Evolutionary conservation across 2,329 filamentous ascomycete species (phyloP).

Genomic region (Aspergillus sp.): DNA sequence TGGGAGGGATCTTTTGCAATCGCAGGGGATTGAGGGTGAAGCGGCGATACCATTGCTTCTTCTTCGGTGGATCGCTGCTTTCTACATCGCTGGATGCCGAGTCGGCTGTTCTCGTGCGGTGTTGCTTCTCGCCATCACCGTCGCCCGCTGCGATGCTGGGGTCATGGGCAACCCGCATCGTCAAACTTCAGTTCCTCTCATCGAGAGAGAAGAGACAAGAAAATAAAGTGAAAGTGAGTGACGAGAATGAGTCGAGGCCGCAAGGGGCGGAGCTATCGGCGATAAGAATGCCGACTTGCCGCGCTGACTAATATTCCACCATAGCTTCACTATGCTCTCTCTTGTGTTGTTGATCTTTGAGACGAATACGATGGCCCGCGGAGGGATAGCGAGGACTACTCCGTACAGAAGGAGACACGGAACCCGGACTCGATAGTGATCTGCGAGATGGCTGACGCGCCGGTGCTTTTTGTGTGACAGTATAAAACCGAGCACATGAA

Average conservation of each 20-base stretch:
- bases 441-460: too few species aligned
- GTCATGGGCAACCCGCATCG: neutral
- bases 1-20: slow-evolving; percentile 52
- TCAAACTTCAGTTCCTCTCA: neutral
- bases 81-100: neutral
- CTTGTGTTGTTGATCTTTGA: too few species aligned
- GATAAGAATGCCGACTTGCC: slow-evolving; percentile 1
- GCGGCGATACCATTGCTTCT: slow-evolving; percentile 2
- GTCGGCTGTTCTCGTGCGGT: neutral
- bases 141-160: neutral
- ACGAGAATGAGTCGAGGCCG: neutral
- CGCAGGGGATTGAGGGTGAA: slow-evolving; percentile 43
- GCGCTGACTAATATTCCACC: neutral
- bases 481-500: too few species aligned
- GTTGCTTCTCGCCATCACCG: neutral
- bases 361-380: too few species aligned
- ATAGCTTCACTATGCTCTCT: too few species aligned
- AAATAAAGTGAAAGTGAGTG: neutral
- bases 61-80: neutral
- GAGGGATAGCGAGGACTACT: too few species aligned
- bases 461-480: too few species aligned
- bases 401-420: too few species aligned
- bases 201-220: neutral
- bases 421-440: too few species aligned
- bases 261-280: neutral